A percentile compares a stretch with the other conserved stretches of the same genome.
phyloP scores from a whole-genome alignment of 108 stramenopile species.

The Pseudonitzschia multistriata region DNA sequence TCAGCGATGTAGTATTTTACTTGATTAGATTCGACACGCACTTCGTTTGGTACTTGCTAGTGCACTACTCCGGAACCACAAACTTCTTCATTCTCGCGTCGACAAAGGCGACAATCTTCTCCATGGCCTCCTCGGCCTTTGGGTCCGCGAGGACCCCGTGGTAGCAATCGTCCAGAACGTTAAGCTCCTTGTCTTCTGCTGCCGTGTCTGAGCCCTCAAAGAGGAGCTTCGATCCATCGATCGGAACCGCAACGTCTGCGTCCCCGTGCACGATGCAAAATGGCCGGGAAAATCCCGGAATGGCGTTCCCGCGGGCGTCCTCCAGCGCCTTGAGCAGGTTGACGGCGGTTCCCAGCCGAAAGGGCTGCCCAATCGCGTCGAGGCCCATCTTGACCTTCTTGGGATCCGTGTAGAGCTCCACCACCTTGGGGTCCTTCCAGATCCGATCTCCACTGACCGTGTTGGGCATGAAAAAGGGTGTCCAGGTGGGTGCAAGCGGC shows the following conservation, averaged over 20 bases:
- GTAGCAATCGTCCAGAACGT: constrained; percentile 29
- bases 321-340: constrained; percentile 41
- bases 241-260: constrained; percentile 47
- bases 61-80: background rate
- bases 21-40: too few species aligned
- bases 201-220: constrained; percentile 28
- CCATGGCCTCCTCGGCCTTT: constrained; percentile 36
- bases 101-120: constrained; percentile 23
- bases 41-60: too few species aligned
- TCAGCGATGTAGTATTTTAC: too few species aligned
- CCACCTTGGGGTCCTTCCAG: constrained; percentile 37
- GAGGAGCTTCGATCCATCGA: constrained; percentile 43
- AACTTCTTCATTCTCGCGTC: constrained; percentile 29
- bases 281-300: constrained; percentile 42
- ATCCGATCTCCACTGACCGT: constrained; percentile 50
- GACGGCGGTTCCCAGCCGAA: constrained; percentile 54
- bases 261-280: constrained; percentile 54
- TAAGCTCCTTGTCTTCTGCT: constrained; percentile 25
- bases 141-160: constrained; percentile 51
- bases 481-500: constrained; percentile 41
- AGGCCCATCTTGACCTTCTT: constrained; percentile 26
- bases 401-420: constrained; percentile 12
- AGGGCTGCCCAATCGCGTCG: constrained; percentile 34
- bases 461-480: constrained; percentile 63
- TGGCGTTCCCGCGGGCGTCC: constrained; percentile 30